Percentiles rank a stretch among this genome's conserved stretches.
Evolutionary conservation across 2,329 filamentous ascomycete genomes (phyloP).

Genomic region (Talaromyces sp.): DNA sequence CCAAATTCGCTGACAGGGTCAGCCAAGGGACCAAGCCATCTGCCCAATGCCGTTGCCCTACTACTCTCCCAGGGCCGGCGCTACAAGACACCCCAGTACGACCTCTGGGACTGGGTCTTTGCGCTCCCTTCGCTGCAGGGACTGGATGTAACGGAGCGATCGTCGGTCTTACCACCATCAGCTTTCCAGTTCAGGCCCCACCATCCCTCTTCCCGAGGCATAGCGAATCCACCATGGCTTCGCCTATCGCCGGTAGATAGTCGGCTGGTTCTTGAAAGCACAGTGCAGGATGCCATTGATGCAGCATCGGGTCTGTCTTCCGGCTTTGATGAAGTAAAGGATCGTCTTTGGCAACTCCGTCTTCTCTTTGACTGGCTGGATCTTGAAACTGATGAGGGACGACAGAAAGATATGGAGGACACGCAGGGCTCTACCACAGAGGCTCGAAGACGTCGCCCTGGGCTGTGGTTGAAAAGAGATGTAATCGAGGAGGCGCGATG

Average conservation of each 20-base stretch:
- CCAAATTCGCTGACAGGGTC: slow-evolving; percentile 18
- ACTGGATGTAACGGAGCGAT: slow-evolving; percentile 61
- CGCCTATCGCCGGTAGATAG: slow-evolving; percentile 63
- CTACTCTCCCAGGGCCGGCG: slow-evolving; percentile 16
- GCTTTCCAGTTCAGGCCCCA: slow-evolving; percentile 25
- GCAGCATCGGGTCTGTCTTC: slow-evolving; percentile 25
- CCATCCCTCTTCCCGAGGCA: slow-evolving; percentile 34
- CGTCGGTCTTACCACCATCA: slow-evolving; percentile 51
- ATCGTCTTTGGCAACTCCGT: slow-evolving; percentile 57
- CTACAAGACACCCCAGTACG: slow-evolving; percentile 26
- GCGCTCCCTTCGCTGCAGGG: slow-evolving; percentile 49
- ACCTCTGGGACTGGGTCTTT: slow-evolving; percentile 70
- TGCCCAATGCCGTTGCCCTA: slow-evolving; percentile 17
- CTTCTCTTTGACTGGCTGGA: slow-evolving; percentile 65
- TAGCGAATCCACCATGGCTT: slow-evolving; percentile 44
- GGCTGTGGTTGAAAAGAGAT: slow-evolving; percentile 33
- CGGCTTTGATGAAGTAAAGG: slow-evolving; percentile 41
- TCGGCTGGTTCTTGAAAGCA: slow-evolving; percentile 59
- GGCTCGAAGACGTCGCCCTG: slow-evolving; percentile 21
- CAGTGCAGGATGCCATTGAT: slow-evolving; percentile 27
- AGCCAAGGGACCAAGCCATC: slow-evolving; percentile 19
- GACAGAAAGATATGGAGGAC: slow-evolving; percentile 11
- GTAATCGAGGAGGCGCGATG: slow-evolving; percentile 36
- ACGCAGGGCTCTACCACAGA: slow-evolving; percentile 17
- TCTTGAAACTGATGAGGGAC: slow-evolving; percentile 15